phyloP scores from a whole-genome alignment of 495 filamentous ascomycete species.

The Neohortaea acidophila region DNA sequence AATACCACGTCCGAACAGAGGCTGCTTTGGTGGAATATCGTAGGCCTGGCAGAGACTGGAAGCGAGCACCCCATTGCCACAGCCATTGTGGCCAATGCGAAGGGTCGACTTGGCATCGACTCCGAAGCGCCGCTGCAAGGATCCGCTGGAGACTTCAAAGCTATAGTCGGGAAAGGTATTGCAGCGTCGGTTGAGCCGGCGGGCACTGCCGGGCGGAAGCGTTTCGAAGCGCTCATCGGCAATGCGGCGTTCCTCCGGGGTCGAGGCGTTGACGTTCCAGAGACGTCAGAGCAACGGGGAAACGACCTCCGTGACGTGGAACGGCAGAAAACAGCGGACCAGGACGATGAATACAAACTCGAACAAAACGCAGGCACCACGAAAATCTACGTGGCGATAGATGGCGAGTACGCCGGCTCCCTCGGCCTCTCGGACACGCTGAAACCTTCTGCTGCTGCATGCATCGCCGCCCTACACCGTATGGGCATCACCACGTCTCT shows the following conservation, averaged over 20 bases:
- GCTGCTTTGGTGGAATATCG: constrained; percentile 81
- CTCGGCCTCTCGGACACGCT: constrained; percentile 78
- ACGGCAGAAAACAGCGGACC: constrained; percentile 26
- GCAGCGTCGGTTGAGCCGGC: constrained; percentile 66
- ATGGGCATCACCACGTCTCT: constrained; percentile 79
- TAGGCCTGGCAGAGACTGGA: constrained; percentile 83
- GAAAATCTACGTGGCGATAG: constrained; percentile 80
- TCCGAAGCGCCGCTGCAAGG: constrained; percentile 65
- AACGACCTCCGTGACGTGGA: constrained; percentile 25
- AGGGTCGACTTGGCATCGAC: constrained; percentile 53
- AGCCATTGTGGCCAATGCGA: constrained; percentile 61
- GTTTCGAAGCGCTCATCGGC: constrained; percentile 69
- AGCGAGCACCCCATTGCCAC: constrained; percentile 91
- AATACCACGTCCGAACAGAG: constrained; percentile 48
- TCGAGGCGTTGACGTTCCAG: constrained; percentile 50
- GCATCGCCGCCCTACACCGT: constrained; percentile 65
- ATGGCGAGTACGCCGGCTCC: constrained; percentile 60
- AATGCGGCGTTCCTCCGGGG: constrained; percentile 63
- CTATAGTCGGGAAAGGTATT: constrained; percentile 72
- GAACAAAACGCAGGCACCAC: constrained; percentile 48
- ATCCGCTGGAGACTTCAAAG: constrained; percentile 68
- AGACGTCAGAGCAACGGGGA: constrained; percentile 33
- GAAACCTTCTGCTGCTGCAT: constrained; percentile 70
- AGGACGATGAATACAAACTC: constrained; percentile 10
- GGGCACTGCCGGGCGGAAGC: constrained; percentile 43